Percentiles rank a stretch among this genome's conserved stretches.
Conservation (phyloP, 306 rosid genomes). For the Parietaria judaica region DNA sequence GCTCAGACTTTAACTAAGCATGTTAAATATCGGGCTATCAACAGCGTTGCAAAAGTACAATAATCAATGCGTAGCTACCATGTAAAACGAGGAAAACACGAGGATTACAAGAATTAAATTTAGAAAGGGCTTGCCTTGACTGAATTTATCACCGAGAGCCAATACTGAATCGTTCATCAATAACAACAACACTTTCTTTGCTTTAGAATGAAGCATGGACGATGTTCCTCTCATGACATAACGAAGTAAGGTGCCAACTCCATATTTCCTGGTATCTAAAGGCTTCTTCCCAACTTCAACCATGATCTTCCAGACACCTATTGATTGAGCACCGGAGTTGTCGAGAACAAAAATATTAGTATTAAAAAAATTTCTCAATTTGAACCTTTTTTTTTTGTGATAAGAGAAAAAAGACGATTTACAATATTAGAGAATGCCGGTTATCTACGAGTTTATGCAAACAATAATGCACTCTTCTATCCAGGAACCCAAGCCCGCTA, state of each 20-base stretch:
- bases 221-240: constrained; percentile 63
- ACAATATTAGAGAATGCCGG: no score
- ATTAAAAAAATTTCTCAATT: neutral
- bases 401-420: neutral
- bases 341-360: neutral
- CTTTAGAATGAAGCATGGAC: constrained; percentile 81
- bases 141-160: constrained; percentile 28
- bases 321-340: neutral
- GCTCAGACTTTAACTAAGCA: no score
- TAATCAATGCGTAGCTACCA: neutral
- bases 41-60: neutral
- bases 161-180: constrained; percentile 41
- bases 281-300: constrained; percentile 62
- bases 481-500: no score
- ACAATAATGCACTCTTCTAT: no score
- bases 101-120: neutral
- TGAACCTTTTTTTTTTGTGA: neutral
- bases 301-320: constrained; percentile 38
- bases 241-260: constrained; percentile 55
- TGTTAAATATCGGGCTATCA: no score
- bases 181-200: constrained; percentile 52
- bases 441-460: no score
- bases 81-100: neutral
- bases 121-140: constrained; percentile 43
- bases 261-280: constrained; percentile 37